Evolutionary conservation across 148 eudicot species (phyloP), one percentile per base, ranked within the genome.

Genomic region (Oxyria digyna): DNA sequence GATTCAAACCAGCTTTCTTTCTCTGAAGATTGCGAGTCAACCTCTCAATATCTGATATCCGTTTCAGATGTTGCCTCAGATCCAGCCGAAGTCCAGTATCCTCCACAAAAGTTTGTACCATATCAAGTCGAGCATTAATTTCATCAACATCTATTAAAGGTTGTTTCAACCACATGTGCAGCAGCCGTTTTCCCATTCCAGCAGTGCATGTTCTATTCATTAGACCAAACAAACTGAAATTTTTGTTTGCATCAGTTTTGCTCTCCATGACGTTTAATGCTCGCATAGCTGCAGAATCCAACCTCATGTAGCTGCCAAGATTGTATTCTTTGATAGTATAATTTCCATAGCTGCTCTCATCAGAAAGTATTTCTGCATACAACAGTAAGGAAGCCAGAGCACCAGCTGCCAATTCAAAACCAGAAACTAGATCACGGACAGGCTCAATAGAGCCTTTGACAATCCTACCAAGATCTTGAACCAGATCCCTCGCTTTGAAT

Each of bases 161-260:
- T 74, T 94, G 99, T 77, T 94, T 94, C 57, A 94, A 79, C 99
- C 99, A 94, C 91, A 82, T 87, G 80, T 94, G 96, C 72, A 94
- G 83, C 73, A 94, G 79, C 32, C 99, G 81, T 81, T 88, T 94
- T 64, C 99, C 99, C 99, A 94, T 94, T 68, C 99, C 99, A 72
- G 95, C 97, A 67, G 99, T 94, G 79, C 99, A 94, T 64, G 99
- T 94, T 78, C 97, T 84, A 80, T 94, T 94, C 89, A 88, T 84
- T 64, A 94, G 93, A 74, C 99, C 99, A 87, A 94, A 94, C 75
- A 94, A 80, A 75, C 99, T 94, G 70, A 86, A 88, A 72, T 81
- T 88, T 78, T 88, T 94, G 86, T 94, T 91, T 40, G 99, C 97
- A 75, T 94, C 99, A 48, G 86, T 81, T 80, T 94, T 94, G 82